Evolutionary conservation across 345 rosid species (phyloP).

Genomic region (Aethionema arabicum): DNA sequence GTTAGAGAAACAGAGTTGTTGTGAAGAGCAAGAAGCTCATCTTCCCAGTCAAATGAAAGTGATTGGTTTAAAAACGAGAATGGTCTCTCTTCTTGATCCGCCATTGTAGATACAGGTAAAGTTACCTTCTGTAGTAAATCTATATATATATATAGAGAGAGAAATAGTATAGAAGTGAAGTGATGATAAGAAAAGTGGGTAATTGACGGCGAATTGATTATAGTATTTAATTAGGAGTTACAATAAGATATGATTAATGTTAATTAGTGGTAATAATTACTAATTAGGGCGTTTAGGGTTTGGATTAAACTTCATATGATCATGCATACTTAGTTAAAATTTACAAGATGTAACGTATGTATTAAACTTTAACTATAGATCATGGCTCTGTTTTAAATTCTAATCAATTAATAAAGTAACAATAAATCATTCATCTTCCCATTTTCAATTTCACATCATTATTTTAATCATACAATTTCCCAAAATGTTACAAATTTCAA

Average conservation of each 20-base stretch:
- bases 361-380: conserved; percentile 17
- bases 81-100: conserved; percentile 23
- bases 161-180: conserved; percentile 9
- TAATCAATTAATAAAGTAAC: conserved; percentile 23
- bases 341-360: conserved; percentile 27
- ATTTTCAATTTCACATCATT: no score
- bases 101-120: conserved; percentile 25
- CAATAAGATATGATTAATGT: conserved; percentile 37
- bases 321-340: conserved; percentile 3
- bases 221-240: conserved; percentile 33
- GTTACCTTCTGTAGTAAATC: conserved; percentile 1
- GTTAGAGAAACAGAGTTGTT: conserved; percentile 27
- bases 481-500: not conserved
- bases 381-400: conserved; percentile 15
- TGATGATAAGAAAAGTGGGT: conserved; percentile 21
- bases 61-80: conserved; percentile 23
- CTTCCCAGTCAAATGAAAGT: conserved; percentile 39
- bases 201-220: conserved; percentile 37
- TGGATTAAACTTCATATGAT: conserved; percentile 37
- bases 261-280: conserved; percentile 32
- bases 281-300: conserved; percentile 27
- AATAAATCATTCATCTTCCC: conserved; percentile 1
- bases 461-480: not conserved
- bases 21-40: conserved; percentile 29
- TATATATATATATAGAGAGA: conserved; percentile 24